Conservation (phyloP, 148 eudicot genomes). For the Linanthus parryae region DNA sequence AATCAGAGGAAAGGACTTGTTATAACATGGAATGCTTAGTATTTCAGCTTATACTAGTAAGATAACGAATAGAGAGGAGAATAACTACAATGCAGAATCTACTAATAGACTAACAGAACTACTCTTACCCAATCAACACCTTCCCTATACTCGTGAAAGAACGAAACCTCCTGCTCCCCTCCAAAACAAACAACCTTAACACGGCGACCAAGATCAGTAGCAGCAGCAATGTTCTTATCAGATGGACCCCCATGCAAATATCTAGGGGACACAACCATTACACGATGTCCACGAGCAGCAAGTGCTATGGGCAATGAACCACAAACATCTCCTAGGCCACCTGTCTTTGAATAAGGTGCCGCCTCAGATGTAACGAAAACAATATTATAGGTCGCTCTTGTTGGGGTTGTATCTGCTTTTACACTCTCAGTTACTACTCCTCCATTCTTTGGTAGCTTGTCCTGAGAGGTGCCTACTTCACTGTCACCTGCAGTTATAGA, state of each 20-base stretch:
- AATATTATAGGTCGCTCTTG: slow-evolving; percentile 39
- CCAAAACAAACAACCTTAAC: slow-evolving; percentile 71
- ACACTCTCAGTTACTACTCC: slow-evolving; percentile 18
- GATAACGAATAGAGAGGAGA: not conserved
- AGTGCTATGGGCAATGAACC: slow-evolving; percentile 92
- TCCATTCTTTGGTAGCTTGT: slow-evolving; percentile 19
- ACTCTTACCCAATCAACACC: slow-evolving; percentile 96
- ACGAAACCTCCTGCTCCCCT: slow-evolving; percentile 77
- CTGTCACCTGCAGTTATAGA: slow-evolving; percentile 35
- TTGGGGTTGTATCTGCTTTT: slow-evolving; percentile 21
- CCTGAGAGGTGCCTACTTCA: slow-evolving; percentile 17
- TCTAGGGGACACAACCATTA: slow-evolving; percentile 91
- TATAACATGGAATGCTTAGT: not conserved
- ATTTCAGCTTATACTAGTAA: not conserved
- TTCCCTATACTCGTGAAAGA: slow-evolving; percentile 75
- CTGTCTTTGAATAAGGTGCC: slow-evolving; percentile 96
- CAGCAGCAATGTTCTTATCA: slow-evolving; percentile 51
- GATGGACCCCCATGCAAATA: slow-evolving; percentile 74
- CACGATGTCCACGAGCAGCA: slow-evolving; percentile 93
- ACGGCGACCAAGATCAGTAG: slow-evolving; percentile 43
- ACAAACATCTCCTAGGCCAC: slow-evolving; percentile 98
- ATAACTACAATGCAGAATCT: too few relatives aligned
- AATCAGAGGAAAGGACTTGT: slow-evolving; percentile 9
- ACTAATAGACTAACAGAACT: slow-evolving; percentile 1
- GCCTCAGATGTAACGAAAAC: slow-evolving; percentile 83